Evolutionary conservation across 352 stramenopile genomes (phyloP), one percentile per base, ranked within the genome.

Genomic region (Phytophthora rubi): DNA sequence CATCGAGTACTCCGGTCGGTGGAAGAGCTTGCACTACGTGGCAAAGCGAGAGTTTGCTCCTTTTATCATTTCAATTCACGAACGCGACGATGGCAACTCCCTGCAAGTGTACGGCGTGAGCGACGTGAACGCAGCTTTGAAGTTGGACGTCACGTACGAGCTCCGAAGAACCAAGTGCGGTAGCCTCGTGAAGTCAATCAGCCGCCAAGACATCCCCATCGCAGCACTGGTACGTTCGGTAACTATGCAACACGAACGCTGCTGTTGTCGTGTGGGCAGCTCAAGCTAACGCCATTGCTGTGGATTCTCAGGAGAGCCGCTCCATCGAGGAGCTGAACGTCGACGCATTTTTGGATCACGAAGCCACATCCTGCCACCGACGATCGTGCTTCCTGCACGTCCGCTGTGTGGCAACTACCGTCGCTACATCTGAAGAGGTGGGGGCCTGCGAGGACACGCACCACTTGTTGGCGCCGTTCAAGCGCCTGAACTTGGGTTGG

Each of bases 11-110:
- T 81, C 76, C 4, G 89, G 89, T 26, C 75, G 80, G 44, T 94
- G 88, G 85, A 96, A 96, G 70, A 89, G 82, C 39, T 74, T 96
- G 30, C 89, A 95, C 59, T 90, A 94, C 61, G 80, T 90, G 32
- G 78, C 89, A 18, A 83, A 83, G 62, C 81, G 83, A 9, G 74
- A 81, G 18, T 94, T 91, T 76, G 83, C 86, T 52, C 86, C 89
- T 26, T 81, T 96, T 33, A 64, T 91, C 28, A 39, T 93, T 28
- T 85, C 81, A 23, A 67, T 83, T 6, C 66, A 82, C 39, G 42
- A 80, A 21, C 67, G 63, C n/a, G 16, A 47, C 2, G 59, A 71
- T n/a, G 62, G 52, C 6, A 44, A 61, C 39, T 26, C n/a, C n/a
- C 28, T 92, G 5, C 53, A 79, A 59, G 52, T 88, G 8, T 71